These are phyloP conservation scores for Begonia fuchsioides DNA, from an alignment of 306 rosid genomes.

Conservation along the genomic window DNA sequence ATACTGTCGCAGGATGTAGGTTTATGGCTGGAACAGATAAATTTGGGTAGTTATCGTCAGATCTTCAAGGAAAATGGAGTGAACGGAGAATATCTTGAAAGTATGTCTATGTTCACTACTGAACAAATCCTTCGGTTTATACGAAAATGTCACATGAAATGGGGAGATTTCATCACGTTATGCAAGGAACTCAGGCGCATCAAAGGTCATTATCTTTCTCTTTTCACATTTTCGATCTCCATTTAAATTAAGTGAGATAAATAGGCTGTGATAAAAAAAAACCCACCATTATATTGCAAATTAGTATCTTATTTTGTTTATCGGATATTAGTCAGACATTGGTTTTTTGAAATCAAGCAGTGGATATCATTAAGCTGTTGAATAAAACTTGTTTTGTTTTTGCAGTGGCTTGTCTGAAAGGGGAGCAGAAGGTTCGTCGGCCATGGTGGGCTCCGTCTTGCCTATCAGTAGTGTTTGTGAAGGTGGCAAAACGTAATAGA, in stretches of 20 bases:
- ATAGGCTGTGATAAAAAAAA: too few relatives aligned
- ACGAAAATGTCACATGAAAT: slow-evolving; percentile 96
- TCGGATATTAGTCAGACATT: too few relatives aligned
- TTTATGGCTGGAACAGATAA: slow-evolving; percentile 92
- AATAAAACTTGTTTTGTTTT: slow-evolving; percentile 17
- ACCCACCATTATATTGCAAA: too few relatives aligned
- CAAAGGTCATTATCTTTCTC: slow-evolving; percentile 41
- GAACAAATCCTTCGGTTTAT: slow-evolving; percentile 97
- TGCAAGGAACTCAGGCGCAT: slow-evolving; percentile 97
- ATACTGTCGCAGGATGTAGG: slow-evolving; percentile 78
- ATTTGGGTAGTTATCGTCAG: slow-evolving; percentile 80
- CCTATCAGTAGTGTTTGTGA: slow-evolving; percentile 69
- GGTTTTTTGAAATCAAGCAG: too few relatives aligned
- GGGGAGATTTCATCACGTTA: slow-evolving; percentile 96
- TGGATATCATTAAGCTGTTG: not conserved
- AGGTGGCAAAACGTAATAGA: slow-evolving; percentile 87
- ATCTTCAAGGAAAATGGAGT: slow-evolving; percentile 85
- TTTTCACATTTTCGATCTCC: too few relatives aligned
- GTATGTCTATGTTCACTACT: slow-evolving; percentile 98
- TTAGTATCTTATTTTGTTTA: too few relatives aligned
- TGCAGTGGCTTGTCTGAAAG: slow-evolving; percentile 96
- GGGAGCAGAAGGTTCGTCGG: slow-evolving; percentile 95
- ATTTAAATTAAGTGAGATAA: too few relatives aligned
- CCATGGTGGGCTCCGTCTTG: slow-evolving; percentile 99
- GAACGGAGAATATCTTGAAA: too few relatives aligned